A percentile compares a stretch with the other conserved stretches of the same genome.
These are phyloP conservation scores for Pneumocystis canis DNA, from an alignment of 1,139 yeast genomes.

Conservation along the genomic window DNA sequence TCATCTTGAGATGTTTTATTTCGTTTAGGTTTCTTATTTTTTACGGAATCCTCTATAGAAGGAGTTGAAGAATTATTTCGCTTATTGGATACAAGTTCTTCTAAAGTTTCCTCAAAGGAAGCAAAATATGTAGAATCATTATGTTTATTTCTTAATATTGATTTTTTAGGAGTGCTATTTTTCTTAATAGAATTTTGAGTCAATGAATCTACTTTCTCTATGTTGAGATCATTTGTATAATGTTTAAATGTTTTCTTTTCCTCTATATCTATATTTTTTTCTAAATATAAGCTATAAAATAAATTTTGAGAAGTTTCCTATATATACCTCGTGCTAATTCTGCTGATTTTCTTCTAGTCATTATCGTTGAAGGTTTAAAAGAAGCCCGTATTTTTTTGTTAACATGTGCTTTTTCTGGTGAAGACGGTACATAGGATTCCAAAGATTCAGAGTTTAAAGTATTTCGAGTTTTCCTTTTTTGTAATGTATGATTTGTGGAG, in stretches of 20 bases:
- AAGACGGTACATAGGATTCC: not conserved
- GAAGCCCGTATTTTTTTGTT: not conserved
- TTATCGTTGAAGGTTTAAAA: not conserved
- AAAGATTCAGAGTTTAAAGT: conserved; percentile 3
- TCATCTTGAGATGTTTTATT: not conserved
- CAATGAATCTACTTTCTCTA: not conserved
- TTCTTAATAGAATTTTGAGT: not conserved
- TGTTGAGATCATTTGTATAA: not conserved
- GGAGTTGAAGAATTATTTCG: not conserved
- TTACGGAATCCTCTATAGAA: not conserved
- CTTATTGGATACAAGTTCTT: not conserved
- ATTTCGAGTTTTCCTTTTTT: not conserved
- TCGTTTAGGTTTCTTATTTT: not conserved
- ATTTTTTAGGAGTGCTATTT: not conserved
- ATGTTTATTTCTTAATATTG: not conserved
- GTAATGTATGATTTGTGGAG: conserved; percentile 4
- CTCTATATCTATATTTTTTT: not conserved
- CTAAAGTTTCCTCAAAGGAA: not conserved
- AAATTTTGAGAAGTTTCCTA: not conserved
- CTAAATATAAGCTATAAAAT: not conserved
- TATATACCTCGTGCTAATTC: not conserved
- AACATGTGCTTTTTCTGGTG: not conserved
- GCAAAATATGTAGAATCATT: not conserved
- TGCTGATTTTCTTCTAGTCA: not conserved
- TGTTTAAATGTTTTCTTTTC: not conserved